A percentile compares a stretch with the other conserved stretches of the same genome.
These are phyloP conservation scores for Sesbania bispinosa DNA, from an alignment of 306 rosid species.

Conservation along the genomic window DNA sequence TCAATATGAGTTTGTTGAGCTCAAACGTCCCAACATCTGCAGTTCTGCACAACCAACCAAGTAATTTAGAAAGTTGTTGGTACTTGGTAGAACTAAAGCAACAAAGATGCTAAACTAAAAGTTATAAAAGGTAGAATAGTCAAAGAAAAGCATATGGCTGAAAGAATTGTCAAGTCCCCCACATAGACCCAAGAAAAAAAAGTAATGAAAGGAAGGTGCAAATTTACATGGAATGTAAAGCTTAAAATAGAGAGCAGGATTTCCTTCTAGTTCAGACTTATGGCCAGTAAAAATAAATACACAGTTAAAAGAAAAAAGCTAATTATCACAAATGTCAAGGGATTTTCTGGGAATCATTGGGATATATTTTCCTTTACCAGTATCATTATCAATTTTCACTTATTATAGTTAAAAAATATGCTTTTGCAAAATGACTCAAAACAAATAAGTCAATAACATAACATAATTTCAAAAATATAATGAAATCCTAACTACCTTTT, in stretches of 20 bases:
- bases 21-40: background rate
- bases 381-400: background rate
- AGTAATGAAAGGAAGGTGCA: background rate
- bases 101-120: background rate
- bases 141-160: background rate
- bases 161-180: background rate
- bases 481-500: constrained; percentile 7
- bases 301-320: background rate
- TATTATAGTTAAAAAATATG: background rate
- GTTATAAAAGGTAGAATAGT: background rate
- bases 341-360: background rate
- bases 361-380: background rate
- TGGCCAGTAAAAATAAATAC: background rate
- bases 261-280: background rate
- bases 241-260: background rate
- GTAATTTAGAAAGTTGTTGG: background rate
- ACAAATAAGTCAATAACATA: background rate
- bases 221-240: background rate
- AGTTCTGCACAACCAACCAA: background rate
- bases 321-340: background rate
- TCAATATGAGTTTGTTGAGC: background rate
- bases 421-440: background rate
- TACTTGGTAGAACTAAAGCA: background rate
- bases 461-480: background rate
- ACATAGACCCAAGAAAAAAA: background rate